These are phyloP conservation scores for Glycine tomentella DNA, from an alignment of 306 rosid species.

Conservation along the genomic window DNA sequence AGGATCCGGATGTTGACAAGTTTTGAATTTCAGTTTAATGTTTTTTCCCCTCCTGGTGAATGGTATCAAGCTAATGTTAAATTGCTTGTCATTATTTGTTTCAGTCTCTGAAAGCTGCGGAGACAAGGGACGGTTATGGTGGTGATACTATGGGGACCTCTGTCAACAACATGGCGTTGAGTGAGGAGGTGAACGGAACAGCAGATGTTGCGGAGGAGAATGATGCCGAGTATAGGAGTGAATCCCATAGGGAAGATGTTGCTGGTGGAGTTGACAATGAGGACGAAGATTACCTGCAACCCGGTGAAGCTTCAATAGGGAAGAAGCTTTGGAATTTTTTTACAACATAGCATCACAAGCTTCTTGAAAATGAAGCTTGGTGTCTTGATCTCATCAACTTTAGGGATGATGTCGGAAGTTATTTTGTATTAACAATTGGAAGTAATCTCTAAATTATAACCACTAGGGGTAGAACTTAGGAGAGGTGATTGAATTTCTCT, in stretches of 20 bases:
- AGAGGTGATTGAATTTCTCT: conserved; percentile 61
- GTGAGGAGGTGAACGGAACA: conserved; percentile 94
- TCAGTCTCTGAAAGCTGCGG: conserved; percentile 63
- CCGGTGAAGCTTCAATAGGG: conserved; percentile 86
- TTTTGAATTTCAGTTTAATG: too few relatives aligned
- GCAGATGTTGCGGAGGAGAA: conserved; percentile 55
- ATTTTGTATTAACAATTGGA: too few relatives aligned
- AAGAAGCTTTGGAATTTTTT: conserved; percentile 90
- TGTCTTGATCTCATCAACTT: conserved; percentile 55
- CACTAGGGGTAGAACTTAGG: conserved; percentile 51
- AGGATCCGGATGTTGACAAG: too few relatives aligned
- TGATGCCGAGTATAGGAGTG: conserved; percentile 57
- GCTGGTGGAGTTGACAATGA: conserved; percentile 52
- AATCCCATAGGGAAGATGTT: conserved; percentile 64
- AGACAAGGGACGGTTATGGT: conserved; percentile 52
- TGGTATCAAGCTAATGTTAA: not conserved
- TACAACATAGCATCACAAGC: conserved; percentile 62
- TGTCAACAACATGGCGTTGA: conserved; percentile 52
- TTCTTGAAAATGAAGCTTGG: conserved; percentile 42
- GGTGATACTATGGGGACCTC: conserved; percentile 50
- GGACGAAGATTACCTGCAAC: conserved; percentile 61
- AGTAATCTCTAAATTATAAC: conserved; percentile 55
- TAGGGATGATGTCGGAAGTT: conserved; percentile 60
- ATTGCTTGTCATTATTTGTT: conserved; percentile 31
- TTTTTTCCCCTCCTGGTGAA: not conserved